These are phyloP conservation scores for Cyclanthera cordifolia DNA, from an alignment of 306 rosid species.

Conservation along the genomic window DNA sequence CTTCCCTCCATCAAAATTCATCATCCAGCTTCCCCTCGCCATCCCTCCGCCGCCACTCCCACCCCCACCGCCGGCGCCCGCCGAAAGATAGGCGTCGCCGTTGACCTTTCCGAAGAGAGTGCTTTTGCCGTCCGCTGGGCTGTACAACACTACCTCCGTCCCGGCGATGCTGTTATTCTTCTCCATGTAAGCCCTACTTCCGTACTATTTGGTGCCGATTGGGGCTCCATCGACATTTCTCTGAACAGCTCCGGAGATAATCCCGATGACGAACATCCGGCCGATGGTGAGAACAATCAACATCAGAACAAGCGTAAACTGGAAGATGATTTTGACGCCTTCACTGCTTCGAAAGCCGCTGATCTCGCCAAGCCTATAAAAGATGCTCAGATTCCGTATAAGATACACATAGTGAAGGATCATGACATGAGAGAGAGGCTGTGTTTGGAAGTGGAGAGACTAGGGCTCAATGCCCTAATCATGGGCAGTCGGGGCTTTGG, in stretches of 20 bases:
- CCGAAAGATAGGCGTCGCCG: constrained; percentile 87
- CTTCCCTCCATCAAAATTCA: constrained; percentile 90
- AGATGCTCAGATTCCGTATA: constrained; percentile 91
- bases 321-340: constrained; percentile 80
- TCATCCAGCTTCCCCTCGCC: constrained; percentile 43
- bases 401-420: constrained; percentile 95
- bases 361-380: constrained; percentile 62
- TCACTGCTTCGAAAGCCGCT: constrained; percentile 64
- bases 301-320: constrained; percentile 36
- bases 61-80: constrained; percentile 96
- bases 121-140: constrained; percentile 97
- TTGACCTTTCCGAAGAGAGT: constrained; percentile 87
- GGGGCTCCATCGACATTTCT: constrained; percentile 80
- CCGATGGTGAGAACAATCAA: too few relatives aligned
- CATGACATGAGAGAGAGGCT: constrained; percentile 95
- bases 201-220: constrained; percentile 91
- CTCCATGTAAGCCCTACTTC: constrained; percentile 94
- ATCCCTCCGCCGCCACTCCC: constrained; percentile 37
- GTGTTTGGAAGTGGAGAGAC: constrained; percentile 82
- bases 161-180: constrained; percentile 90
- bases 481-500: constrained; percentile 98
- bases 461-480: constrained; percentile 80
- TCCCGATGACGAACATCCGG: constrained; percentile 27
- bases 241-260: constrained; percentile 31
- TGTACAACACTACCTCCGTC: constrained; percentile 81